Conservation (phyloP, 108 stramenopile species). For the Nannochloropsis salina region DNA sequence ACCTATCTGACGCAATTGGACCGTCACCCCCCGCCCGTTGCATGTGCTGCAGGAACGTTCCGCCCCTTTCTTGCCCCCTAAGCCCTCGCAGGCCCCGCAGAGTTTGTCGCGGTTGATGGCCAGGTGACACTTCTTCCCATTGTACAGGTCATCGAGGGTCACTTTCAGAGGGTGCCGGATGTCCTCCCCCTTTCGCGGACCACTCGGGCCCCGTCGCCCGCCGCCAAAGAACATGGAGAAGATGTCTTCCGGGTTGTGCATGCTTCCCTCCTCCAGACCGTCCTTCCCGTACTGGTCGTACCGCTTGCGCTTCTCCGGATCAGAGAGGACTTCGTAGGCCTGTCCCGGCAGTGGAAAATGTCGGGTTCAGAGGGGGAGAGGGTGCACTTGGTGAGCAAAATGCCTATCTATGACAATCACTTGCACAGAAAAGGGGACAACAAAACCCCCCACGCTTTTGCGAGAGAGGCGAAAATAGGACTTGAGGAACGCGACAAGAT, state of each 20-base stretch:
- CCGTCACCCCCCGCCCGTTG: slow-evolving; percentile 75
- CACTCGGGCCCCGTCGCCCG: slow-evolving; percentile 46
- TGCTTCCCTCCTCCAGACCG: slow-evolving; percentile 51
- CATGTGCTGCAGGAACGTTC: slow-evolving; percentile 65
- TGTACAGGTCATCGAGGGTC: slow-evolving; percentile 92
- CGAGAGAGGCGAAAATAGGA: background rate
- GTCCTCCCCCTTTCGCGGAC: slow-evolving; percentile 81
- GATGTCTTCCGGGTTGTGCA: slow-evolving; percentile 64
- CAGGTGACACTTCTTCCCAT: slow-evolving; percentile 91
- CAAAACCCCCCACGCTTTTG: background rate
- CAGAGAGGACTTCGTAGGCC: slow-evolving; percentile 48
- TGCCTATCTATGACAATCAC: background rate
- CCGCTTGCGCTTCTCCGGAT: slow-evolving; percentile 52
- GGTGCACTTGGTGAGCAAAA: background rate
- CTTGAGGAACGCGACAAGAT: background rate
- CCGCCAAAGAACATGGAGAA: slow-evolving; percentile 90
- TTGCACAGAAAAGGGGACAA: background rate
- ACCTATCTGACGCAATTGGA: slow-evolving; percentile 89
- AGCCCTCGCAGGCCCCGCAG: slow-evolving; percentile 75
- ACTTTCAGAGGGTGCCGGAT: slow-evolving; percentile 89
- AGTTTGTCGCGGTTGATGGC: slow-evolving; percentile 85
- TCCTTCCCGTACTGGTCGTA: slow-evolving; percentile 94
- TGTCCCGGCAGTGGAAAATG: background rate
- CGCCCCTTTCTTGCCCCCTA: slow-evolving; percentile 60
- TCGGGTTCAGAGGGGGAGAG: background rate